Conservation (phyloP, 1,139 yeast genomes). For the Candida pseudocylindracea region DNA sequence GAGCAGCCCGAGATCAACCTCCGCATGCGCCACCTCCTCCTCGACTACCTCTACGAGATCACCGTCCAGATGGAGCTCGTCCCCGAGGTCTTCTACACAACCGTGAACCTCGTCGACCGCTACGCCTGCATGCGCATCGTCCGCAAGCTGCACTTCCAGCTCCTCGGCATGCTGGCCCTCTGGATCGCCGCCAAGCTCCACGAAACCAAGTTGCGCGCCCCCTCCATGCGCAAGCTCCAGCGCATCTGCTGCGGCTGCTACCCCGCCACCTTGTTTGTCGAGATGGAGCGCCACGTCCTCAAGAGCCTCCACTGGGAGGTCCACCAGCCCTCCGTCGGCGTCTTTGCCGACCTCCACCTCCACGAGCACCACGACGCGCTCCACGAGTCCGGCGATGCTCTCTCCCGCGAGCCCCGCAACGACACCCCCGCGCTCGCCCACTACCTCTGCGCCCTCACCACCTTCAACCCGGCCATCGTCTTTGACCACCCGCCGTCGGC, state of each 20-base stretch:
- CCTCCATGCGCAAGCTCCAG: constrained; percentile 30
- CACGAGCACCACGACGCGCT: constrained; percentile 7
- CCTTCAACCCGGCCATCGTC: constrained; percentile 36
- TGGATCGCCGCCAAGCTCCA: constrained; percentile 59
- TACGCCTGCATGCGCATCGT: constrained; percentile 27
- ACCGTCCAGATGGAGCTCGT: constrained; percentile 23
- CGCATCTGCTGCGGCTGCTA: constrained; percentile 44
- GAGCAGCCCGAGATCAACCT: constrained; percentile 28
- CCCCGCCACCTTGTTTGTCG: constrained; percentile 33
- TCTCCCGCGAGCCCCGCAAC: too few species aligned
- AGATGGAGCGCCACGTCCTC: constrained; percentile 46
- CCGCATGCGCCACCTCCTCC: constrained; percentile 24
- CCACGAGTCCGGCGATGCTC: constrained; percentile 6
- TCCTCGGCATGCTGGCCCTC: constrained; percentile 45
- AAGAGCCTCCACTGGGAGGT: constrained; percentile 36
- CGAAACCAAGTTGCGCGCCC: constrained; percentile 46
- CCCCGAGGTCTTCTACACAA: constrained; percentile 28
- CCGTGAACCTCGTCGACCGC: constrained; percentile 29
- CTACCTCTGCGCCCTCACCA: constrained; percentile 42
- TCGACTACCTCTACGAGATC: constrained; percentile 32
- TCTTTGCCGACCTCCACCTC: constrained; percentile 32
- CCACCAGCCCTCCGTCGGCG: constrained; percentile 34
- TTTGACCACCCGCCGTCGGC: constrained; percentile 17
- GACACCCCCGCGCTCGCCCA: constrained; percentile 32
- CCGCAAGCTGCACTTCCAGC: constrained; percentile 34